Conservation (phyloP, 345 rosid species). For the Gossypium arboreum region DNA sequence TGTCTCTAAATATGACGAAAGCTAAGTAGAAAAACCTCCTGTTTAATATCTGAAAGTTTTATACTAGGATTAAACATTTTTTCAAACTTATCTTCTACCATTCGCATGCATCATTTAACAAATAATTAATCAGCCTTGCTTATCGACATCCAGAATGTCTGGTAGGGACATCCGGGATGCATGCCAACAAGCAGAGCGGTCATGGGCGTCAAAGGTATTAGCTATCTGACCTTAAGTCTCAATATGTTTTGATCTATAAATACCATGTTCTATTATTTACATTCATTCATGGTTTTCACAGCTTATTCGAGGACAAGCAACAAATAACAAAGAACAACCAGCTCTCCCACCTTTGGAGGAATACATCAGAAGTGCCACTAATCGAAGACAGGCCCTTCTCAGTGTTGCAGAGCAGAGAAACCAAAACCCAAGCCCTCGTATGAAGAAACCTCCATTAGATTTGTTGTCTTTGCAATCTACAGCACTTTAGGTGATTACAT, state of each 20-base stretch:
- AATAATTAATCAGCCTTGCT: background rate
- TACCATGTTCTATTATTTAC: background rate
- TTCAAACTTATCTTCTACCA: background rate
- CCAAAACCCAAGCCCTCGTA: slow-evolving; percentile 3
- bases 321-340: slow-evolving; percentile 34
- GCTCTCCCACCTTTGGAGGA: slow-evolving; percentile 65
- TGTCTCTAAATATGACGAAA: background rate
- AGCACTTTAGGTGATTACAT: background rate
- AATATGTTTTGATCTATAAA: background rate
- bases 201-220: slow-evolving; percentile 89
- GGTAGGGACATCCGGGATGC: slow-evolving; percentile 85
- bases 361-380: slow-evolving; percentile 58
- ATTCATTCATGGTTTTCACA: slow-evolving; percentile 17
- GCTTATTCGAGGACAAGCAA: slow-evolving; percentile 67
- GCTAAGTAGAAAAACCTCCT: no score
- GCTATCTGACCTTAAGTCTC: background rate
- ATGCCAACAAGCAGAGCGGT: slow-evolving; percentile 91
- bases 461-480: slow-evolving; percentile 18
- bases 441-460: slow-evolving; percentile 45
- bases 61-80: background rate
- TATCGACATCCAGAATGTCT: slow-evolving; percentile 58
- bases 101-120: background rate
- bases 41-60: background rate
- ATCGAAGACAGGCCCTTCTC: slow-evolving; percentile 43
- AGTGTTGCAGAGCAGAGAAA: slow-evolving; percentile 35